Evolutionary conservation across 106 monocot species (phyloP).

Genomic region (Allium sativum): DNA sequence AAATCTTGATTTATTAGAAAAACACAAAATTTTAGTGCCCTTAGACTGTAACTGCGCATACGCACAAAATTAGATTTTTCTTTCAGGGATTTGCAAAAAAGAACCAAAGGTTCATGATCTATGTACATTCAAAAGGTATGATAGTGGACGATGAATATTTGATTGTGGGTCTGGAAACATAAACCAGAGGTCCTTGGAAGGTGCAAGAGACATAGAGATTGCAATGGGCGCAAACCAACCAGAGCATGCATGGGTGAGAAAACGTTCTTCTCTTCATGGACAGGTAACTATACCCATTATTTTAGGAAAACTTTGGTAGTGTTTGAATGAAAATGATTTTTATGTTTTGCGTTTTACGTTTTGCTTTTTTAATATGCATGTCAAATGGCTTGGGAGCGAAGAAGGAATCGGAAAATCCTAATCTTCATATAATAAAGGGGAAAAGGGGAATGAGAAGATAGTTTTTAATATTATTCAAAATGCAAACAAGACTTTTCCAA

Average conservation of each 20-base stretch:
- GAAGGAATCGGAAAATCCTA: too few relatives aligned
- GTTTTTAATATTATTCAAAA: too few relatives aligned
- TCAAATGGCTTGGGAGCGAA: too few relatives aligned
- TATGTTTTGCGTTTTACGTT: too few relatives aligned
- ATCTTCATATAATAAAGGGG: too few relatives aligned
- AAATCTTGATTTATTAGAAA: neutral
- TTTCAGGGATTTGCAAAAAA: conserved; percentile 52
- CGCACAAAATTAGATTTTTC: neutral
- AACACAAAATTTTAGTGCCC: neutral
- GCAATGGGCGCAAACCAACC: conserved; percentile 95
- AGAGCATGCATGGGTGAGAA: conserved; percentile 76
- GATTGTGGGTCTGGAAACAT: conserved; percentile 94
- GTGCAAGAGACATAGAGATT: conserved; percentile 85
- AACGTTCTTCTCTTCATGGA: conserved; percentile 40
- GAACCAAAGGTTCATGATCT: conserved; percentile 87
- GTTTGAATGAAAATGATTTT: too few relatives aligned
- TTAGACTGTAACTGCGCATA: too few relatives aligned
- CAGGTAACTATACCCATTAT: conserved; percentile 32
- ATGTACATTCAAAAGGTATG: conserved; percentile 99
- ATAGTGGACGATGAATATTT: conserved; percentile 94
- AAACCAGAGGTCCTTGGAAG: conserved; percentile 89
- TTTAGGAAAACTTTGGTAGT: too few relatives aligned
- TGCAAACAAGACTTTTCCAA: too few relatives aligned
- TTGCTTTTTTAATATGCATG: too few relatives aligned
- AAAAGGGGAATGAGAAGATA: too few relatives aligned